These are phyloP conservation scores for Backusella sp. DNA, from an alignment of 192 early-diverging fungal genomes.

Conservation along the genomic window DNA sequence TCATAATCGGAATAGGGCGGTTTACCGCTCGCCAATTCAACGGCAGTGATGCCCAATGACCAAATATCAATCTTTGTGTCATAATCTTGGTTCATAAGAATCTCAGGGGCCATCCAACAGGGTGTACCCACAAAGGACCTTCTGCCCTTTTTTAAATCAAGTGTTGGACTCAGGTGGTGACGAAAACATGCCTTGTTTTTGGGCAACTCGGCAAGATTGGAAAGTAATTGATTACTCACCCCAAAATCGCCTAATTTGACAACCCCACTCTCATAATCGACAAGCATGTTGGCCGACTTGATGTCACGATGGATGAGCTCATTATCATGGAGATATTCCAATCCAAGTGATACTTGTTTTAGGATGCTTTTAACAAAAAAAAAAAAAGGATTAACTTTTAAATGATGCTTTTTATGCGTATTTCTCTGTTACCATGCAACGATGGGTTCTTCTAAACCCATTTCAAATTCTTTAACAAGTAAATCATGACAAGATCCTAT, in stretches of 20 bases:
- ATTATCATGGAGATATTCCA: slow-evolving; percentile 65
- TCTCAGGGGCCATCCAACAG: slow-evolving; percentile 55
- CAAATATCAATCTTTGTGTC: slow-evolving; percentile 49
- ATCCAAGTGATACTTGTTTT: slow-evolving; percentile 47
- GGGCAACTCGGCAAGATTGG: background rate
- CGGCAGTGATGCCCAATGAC: slow-evolving; percentile 43
- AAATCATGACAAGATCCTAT: slow-evolving; percentile 33
- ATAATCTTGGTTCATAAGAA: slow-evolving; percentile 35
- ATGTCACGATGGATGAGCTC: slow-evolving; percentile 69
- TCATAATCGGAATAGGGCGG: slow-evolving; percentile 39
- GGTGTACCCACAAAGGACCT: slow-evolving; percentile 70
- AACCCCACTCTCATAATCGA: slow-evolving; percentile 52
- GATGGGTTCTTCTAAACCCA: slow-evolving; percentile 23
- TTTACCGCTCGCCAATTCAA: slow-evolving; percentile 36
- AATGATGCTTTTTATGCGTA: background rate
- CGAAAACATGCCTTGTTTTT: background rate
- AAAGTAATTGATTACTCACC: slow-evolving; percentile 18
- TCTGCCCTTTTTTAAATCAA: slow-evolving; percentile 20
- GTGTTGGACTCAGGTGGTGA: background rate
- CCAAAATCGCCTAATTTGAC: slow-evolving; percentile 66
- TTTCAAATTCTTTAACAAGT: background rate
- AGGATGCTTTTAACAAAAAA: slow-evolving; percentile 22
- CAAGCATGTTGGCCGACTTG: slow-evolving; percentile 66
- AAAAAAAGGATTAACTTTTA: background rate
- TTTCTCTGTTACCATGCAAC: slow-evolving; percentile 24